Evolutionary conservation across 495 filamentous ascomycete species (phyloP).

Genomic region (Bacidia gigantensis): DNA sequence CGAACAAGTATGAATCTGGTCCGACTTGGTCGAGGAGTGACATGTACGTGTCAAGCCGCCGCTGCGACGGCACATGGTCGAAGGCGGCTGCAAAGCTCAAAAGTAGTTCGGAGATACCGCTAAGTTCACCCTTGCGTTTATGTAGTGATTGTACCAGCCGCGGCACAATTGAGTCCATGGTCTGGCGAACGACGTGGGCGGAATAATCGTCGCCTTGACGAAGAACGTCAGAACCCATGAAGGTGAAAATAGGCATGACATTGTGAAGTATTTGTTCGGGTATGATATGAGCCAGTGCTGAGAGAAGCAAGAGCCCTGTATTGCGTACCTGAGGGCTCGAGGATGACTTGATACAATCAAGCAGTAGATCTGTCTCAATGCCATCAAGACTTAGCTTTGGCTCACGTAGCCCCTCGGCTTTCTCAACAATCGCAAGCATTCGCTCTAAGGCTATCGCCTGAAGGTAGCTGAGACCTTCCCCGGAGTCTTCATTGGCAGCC

Average conservation of each 20-base stretch:
- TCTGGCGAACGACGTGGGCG: constrained; percentile 77
- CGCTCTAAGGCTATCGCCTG: constrained; percentile 65
- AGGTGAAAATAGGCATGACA: constrained; percentile 98
- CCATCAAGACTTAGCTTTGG: constrained; percentile 49
- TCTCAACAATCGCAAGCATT: constrained; percentile 64
- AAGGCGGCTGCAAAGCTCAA: constrained; percentile 89
- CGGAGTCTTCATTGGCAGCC: constrained; percentile 54
- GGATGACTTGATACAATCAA: constrained; percentile 81
- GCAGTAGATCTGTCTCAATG: constrained; percentile 73
- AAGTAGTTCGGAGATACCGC: constrained; percentile 70
- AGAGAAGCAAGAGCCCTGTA: constrained; percentile 74
- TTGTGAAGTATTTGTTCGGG: constrained; percentile 86
- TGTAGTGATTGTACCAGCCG: constrained; percentile 77
- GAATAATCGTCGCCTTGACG: constrained; percentile 91
- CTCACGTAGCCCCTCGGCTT: constrained; percentile 37
- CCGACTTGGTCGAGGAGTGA: constrained; percentile 70
- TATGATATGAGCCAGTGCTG: constrained; percentile 63
- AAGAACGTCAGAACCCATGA: constrained; percentile 81
- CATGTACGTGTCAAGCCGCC: constrained; percentile 64
- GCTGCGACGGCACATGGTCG: constrained; percentile 80
- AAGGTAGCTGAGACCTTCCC: constrained; percentile 72
- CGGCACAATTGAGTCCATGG: constrained; percentile 79
- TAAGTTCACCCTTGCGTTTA: constrained; percentile 60
- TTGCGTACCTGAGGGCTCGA: constrained; percentile 85
- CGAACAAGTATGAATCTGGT: constrained; percentile 64